These are phyloP conservation scores for Komagataella pseudopastoris DNA, from an alignment of 805 yeast species.

Conservation along the genomic window DNA sequence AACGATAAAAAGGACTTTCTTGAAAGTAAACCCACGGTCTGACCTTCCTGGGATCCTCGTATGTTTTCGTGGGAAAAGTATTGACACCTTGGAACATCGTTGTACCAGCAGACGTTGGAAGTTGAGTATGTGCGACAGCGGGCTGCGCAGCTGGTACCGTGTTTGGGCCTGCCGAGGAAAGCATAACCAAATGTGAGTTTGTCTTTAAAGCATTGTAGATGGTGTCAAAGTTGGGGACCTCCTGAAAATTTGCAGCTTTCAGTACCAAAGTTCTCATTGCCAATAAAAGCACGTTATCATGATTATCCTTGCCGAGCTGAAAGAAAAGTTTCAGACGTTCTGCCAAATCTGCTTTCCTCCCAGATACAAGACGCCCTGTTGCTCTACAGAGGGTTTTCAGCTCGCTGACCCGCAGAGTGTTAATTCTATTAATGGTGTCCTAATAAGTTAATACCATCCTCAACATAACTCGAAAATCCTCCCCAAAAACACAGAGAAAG, in stretches of 20 bases:
- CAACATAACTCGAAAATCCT: neutral
- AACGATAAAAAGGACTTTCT: conserved; percentile 41
- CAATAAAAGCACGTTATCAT: conserved; percentile 27
- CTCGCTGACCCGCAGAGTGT: conserved; percentile 31
- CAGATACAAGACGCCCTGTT: conserved; percentile 33
- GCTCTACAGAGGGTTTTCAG: conserved; percentile 39
- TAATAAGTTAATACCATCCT: conserved; percentile 1
- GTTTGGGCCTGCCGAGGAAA: neutral
- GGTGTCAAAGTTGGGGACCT: conserved; percentile 17
- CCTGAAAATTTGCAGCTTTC: conserved; percentile 19
- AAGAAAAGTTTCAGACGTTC: conserved; percentile 37
- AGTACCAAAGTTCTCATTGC: conserved; percentile 30
- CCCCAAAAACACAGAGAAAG: neutral
- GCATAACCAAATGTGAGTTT: neutral
- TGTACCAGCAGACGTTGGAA: neutral
- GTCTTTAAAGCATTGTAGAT: conserved; percentile 3
- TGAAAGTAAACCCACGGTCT: conserved; percentile 32
- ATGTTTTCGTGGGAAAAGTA: neutral
- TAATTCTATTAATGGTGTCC: conserved; percentile 18
- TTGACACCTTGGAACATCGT: neutral
- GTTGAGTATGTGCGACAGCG: neutral
- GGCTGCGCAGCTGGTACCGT: neutral
- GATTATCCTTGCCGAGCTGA: conserved; percentile 11
- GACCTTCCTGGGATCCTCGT: neutral
- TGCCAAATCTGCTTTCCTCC: conserved; percentile 48